Base-by-base conservation (phyloP, 371 early-diverging fungal species). In the Mucor sp. region DNA sequence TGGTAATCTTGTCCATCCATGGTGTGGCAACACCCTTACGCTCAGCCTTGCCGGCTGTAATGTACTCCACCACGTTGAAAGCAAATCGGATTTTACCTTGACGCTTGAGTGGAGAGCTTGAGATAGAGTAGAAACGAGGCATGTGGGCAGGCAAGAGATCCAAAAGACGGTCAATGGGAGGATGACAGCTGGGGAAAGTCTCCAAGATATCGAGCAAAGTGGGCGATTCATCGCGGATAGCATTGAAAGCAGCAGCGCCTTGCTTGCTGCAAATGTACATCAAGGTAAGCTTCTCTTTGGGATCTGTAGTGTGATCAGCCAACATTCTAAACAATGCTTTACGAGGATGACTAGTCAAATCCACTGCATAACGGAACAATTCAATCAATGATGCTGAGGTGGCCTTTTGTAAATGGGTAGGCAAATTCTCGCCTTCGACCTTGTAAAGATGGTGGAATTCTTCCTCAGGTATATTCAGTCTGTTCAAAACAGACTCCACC, bases 71-170 rank as follows among this genome's bases (percentile, higher is more conserved):
- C n/a, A 95, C 87, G 70, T 95, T 94, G 78, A 97, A 96, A 1
- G 93, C 95, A 72, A 96, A 86, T 4, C 84, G 77, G 66, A 93
- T 81, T 39, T 76, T 75, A 35, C 71, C 74, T 1, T 80, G 73
- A 53, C 80, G 82, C 28, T 72, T 77, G 58, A 86, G 64, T 1
- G 91, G 90, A 0, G 93, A 88, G 65, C 81, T 89, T 57, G 93
- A 85, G 27, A 96, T 86, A 0, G 97, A 97, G 76, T 96, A 98
- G 64, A 89, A 91, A 33, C 98, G 91, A 12, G 96, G 95, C 69
- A 85, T 87, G 61, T 94, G 85, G 1, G 90, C 90, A 23, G 95
- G 90, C 21, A 94, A 67, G 5, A 86, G 74, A 67, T 94, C 94
- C 19, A 96, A 72, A n/a, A 95, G 75, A n/a, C 87, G 85, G 37